Evolutionary conservation across 2,329 filamentous ascomycete species (phyloP).

Genomic region (Calonectria crousiana): DNA sequence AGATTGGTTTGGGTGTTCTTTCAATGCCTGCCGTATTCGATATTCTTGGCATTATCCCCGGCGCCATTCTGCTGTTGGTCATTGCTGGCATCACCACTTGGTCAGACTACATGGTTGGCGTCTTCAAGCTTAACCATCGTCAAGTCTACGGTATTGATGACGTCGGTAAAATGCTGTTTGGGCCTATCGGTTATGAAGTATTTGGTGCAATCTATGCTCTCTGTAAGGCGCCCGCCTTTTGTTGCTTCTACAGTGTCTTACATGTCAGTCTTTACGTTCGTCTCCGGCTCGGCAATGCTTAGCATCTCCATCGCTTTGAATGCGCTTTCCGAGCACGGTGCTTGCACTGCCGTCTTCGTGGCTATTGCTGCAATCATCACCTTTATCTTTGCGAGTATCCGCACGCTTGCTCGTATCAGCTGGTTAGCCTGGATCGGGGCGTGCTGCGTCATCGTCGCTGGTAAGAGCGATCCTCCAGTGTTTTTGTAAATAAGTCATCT

Average conservation of each 20-base stretch:
- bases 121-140: slow-evolving; percentile 62
- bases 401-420: slow-evolving; percentile 42
- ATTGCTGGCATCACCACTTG: slow-evolving; percentile 59
- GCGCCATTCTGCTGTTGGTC: slow-evolving; percentile 54
- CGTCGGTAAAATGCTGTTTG: slow-evolving; percentile 59
- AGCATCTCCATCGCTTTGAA: slow-evolving; percentile 53
- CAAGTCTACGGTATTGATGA: slow-evolving; percentile 65
- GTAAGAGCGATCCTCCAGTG: slow-evolving; percentile 19
- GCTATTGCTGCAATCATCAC: slow-evolving; percentile 43
- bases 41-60: slow-evolving; percentile 59
- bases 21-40: slow-evolving; percentile 60
- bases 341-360: slow-evolving; percentile 53
- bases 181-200: slow-evolving; percentile 55
- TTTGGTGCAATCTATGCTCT: slow-evolving; percentile 48
- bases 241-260: not conserved
- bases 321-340: slow-evolving; percentile 49
- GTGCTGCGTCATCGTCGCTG: slow-evolving; percentile 29
- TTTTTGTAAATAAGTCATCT: not conserved
- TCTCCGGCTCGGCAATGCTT: slow-evolving; percentile 49
- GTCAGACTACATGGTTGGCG: slow-evolving; percentile 60
- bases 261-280: not conserved
- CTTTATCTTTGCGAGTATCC: slow-evolving; percentile 46
- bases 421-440: slow-evolving; percentile 47
- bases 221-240: slow-evolving; percentile 37
- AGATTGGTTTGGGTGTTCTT: slow-evolving; percentile 59